Conservation (phyloP, 2,329 filamentous ascomycete genomes). For the Claviceps arundinis region DNA sequence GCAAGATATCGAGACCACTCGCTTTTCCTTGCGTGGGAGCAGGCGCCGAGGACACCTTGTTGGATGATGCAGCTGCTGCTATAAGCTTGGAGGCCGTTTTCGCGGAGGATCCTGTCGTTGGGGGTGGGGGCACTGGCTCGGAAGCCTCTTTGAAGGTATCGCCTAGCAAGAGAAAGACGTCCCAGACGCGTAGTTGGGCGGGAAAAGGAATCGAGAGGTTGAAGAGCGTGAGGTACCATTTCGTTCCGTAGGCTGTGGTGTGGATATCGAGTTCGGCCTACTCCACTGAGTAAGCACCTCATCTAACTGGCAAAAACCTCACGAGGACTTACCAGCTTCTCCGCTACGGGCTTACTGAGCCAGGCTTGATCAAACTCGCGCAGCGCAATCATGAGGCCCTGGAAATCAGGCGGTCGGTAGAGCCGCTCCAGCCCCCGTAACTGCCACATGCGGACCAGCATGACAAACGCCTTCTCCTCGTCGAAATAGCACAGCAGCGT, state of each 20-base stretch:
- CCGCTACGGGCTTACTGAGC: slow-evolving; percentile 69
- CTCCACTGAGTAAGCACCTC: neutral
- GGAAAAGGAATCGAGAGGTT: slow-evolving; percentile 93
- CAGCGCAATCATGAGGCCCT: slow-evolving; percentile 73
- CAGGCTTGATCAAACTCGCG: slow-evolving; percentile 75
- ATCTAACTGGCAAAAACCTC: neutral
- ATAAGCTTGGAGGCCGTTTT: neutral
- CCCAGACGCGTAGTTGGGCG: slow-evolving; percentile 91
- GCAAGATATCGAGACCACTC: slow-evolving; percentile 66
- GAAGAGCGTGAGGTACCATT: slow-evolving; percentile 96
- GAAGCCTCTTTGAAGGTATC: slow-evolving; percentile 7
- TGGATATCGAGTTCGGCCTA: slow-evolving; percentile 68
- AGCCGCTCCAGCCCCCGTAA: slow-evolving; percentile 73
- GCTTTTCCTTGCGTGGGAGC: slow-evolving; percentile 7
- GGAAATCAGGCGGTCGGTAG: slow-evolving; percentile 65
- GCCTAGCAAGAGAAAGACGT: slow-evolving; percentile 90
- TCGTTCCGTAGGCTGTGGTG: slow-evolving; percentile 84
- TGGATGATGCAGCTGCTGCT: neutral
- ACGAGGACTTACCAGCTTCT: slow-evolving; percentile 54
- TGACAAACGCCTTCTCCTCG: slow-evolving; percentile 86
- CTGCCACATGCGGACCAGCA: slow-evolving; percentile 92
- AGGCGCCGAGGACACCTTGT: slow-evolving; percentile 4
- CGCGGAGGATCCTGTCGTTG: neutral
- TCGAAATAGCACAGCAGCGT: slow-evolving; percentile 95
- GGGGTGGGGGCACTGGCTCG: neutral